Evolutionary conservation across 768 basidiomycete genomes (phyloP).

Genomic region (Amanita subjunquillea): DNA sequence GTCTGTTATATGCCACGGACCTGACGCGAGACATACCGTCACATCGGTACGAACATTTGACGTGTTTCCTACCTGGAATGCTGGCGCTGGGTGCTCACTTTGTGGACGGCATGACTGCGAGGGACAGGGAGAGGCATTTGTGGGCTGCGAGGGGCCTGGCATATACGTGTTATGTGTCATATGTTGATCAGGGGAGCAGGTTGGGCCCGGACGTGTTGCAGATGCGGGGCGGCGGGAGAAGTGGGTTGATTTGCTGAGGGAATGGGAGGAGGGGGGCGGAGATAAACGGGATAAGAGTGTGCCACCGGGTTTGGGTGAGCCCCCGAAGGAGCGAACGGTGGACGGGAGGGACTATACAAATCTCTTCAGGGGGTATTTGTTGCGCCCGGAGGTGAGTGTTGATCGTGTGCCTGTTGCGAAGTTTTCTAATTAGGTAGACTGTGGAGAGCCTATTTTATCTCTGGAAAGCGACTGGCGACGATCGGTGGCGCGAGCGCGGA

Average conservation of each 20-base stretch:
- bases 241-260: slow-evolving; percentile 37
- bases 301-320: slow-evolving; percentile 35
- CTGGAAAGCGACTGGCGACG: slow-evolving; percentile 58
- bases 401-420: neutral
- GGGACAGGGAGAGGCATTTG: slow-evolving; percentile 37
- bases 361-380: slow-evolving; percentile 30
- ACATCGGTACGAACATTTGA: slow-evolving; percentile 52
- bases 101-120: slow-evolving; percentile 20
- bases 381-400: slow-evolving; percentile 56
- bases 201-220: slow-evolving; percentile 50
- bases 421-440: slow-evolving; percentile 31
- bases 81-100: slow-evolving; percentile 52
- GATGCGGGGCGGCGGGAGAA: slow-evolving; percentile 25
- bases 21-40: slow-evolving; percentile 20
- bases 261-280: slow-evolving; percentile 34
- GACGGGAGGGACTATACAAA: slow-evolving; percentile 41
- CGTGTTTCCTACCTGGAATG: slow-evolving; percentile 61
- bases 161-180: slow-evolving; percentile 56
- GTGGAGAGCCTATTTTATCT: slow-evolving; percentile 63
- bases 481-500: slow-evolving; percentile 61
- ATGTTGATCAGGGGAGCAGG: slow-evolving; percentile 56
- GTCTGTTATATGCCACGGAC: slow-evolving; percentile 59
- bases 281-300: slow-evolving; percentile 23
- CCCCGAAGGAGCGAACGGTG: slow-evolving; percentile 7
- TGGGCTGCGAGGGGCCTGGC: slow-evolving; percentile 69